Evolutionary conservation across 2,329 filamentous ascomycete genomes (phyloP).

Genomic region (Dendryphion nanum): DNA sequence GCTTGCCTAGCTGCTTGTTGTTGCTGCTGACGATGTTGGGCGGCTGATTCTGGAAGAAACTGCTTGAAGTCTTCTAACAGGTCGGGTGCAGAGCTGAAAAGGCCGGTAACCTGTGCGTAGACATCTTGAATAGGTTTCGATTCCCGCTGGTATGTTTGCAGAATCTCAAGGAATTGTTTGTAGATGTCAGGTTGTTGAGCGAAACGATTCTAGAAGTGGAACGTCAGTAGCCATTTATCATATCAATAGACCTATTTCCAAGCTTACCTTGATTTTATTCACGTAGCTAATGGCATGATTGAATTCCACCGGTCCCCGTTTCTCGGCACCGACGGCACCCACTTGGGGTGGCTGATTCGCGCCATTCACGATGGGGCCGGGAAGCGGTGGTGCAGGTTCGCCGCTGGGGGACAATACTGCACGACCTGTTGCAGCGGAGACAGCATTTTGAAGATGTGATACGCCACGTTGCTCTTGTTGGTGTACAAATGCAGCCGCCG

Average conservation of each 20-base stretch:
- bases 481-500: constrained; percentile 51
- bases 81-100: constrained; percentile 92
- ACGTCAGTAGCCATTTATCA: neutral
- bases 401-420: constrained; percentile 51
- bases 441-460: constrained; percentile 64
- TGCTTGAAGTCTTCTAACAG: constrained; percentile 98
- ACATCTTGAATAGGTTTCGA: constrained; percentile 98
- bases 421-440: constrained; percentile 57
- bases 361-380: constrained; percentile 61
- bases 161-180: constrained; percentile 96
- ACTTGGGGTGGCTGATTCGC: constrained; percentile 58
- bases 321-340: constrained; percentile 60
- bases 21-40: constrained; percentile 56
- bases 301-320: constrained; percentile 93
- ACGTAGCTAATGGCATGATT: constrained; percentile 99
- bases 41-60: constrained; percentile 88
- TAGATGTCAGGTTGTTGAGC: constrained; percentile 97
- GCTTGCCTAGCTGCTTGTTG: constrained; percentile 61
- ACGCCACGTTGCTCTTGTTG: constrained; percentile 66
- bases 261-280: constrained; percentile 94
- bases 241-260: neutral
- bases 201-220: constrained; percentile 77
- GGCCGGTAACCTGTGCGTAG: constrained; percentile 90
- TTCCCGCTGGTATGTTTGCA: constrained; percentile 97
- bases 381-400: constrained; percentile 48